Conservation (phyloP, 805 yeast species). For the Wickerhamiella parazyma region DNA sequence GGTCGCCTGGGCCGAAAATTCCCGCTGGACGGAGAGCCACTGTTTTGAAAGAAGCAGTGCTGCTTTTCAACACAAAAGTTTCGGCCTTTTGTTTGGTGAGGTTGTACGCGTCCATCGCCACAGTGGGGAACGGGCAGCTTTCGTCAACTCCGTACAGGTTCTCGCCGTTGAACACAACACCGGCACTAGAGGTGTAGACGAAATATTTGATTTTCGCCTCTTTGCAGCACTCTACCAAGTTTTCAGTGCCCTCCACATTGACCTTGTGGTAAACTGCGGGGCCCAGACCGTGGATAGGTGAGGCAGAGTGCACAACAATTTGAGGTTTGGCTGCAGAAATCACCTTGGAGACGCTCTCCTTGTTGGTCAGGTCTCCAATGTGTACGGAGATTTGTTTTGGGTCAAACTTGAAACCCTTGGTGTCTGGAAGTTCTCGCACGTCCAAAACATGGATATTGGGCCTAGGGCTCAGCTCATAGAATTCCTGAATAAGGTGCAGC, state of each 20-base stretch:
- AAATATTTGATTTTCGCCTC: conserved; percentile 42
- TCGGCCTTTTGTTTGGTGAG: conserved; percentile 92
- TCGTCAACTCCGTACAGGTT: conserved; percentile 89
- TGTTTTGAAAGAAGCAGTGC: conserved; percentile 51
- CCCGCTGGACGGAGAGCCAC: conserved; percentile 94
- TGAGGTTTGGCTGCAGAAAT: conserved; percentile 45
- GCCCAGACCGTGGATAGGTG: conserved; percentile 86
- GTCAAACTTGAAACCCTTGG: conserved; percentile 58
- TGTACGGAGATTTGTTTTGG: conserved; percentile 42
- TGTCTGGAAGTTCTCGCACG: conserved; percentile 76
- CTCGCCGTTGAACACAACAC: conserved; percentile 92
- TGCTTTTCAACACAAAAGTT: conserved; percentile 59
- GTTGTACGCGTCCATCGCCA: conserved; percentile 93
- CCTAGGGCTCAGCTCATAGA: conserved; percentile 46
- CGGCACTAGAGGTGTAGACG: conserved; percentile 94
- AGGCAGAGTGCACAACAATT: conserved; percentile 88
- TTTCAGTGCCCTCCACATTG: conserved; percentile 78
- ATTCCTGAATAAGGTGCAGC: conserved; percentile 77
- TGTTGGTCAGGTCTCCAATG: conserved; percentile 74
- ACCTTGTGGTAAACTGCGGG: conserved; percentile 76
- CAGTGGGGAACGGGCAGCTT: conserved; percentile 79
- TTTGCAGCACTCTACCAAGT: conserved; percentile 52
- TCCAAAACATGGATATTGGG: conserved; percentile 81
- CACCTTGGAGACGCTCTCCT: conserved; percentile 51
- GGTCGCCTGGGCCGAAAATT: conserved; percentile 96